These are phyloP conservation scores for Hepatocystis sp. DNA, from an alignment of 169 alveolate species.

Conservation along the genomic window DNA sequence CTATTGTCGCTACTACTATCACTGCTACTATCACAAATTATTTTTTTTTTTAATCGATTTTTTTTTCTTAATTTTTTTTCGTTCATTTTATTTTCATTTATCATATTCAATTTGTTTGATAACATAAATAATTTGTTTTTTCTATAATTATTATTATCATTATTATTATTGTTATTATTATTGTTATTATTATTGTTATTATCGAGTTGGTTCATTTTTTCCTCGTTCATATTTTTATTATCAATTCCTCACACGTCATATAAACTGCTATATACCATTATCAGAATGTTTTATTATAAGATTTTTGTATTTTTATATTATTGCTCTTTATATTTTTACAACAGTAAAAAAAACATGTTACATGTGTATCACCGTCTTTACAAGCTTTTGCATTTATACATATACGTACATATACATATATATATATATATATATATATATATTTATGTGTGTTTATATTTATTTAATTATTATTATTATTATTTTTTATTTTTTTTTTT, in stretches of 20 bases:
- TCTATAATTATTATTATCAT: not conserved
- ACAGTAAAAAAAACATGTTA: not conserved
- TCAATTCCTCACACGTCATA: too few relatives aligned
- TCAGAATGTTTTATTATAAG: too few relatives aligned
- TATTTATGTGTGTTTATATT: not conserved
- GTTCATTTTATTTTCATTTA: conserved; percentile 14
- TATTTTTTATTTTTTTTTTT: too few relatives aligned
- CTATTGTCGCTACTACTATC: too few relatives aligned
- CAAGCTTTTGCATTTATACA: not conserved
- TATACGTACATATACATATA: not conserved
- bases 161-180: too few relatives aligned
- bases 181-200: too few relatives aligned
- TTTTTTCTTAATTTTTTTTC: conserved; percentile 1
- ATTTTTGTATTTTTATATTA: too few relatives aligned
- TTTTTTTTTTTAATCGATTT: conserved; percentile 42
- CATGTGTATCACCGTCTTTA: not conserved
- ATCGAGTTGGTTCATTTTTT: too few relatives aligned
- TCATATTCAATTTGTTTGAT: conserved; percentile 25
- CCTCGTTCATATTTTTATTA: too few relatives aligned
- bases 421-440: not conserved
- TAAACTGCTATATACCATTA: too few relatives aligned
- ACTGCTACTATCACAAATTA: conserved; percentile 24
- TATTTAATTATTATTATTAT: too few relatives aligned
- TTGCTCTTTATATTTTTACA: too few relatives aligned
- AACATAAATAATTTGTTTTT: conserved; percentile 16